A percentile compares a stretch with the other conserved stretches of the same genome.
Conservation (phyloP, 2,329 filamentous ascomycete species). For the Alternaria burnsii region DNA sequence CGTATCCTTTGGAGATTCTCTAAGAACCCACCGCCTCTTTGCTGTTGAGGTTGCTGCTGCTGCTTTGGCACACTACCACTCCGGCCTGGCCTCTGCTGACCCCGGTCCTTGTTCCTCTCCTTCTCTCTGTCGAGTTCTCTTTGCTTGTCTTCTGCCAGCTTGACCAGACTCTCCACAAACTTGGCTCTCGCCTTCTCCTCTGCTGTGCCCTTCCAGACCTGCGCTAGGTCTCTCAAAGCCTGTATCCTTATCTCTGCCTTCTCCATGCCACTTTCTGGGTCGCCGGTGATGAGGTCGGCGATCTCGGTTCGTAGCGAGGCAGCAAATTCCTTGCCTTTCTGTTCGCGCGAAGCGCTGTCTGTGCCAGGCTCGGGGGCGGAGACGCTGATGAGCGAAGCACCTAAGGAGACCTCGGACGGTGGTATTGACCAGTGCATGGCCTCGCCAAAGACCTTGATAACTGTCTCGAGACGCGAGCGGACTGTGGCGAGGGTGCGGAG, state of each 20-base stretch:
- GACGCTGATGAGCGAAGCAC: conserved; percentile 87
- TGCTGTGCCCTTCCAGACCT: conserved; percentile 94
- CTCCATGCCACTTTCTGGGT: conserved; percentile 68
- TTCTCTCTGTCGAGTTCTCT: conserved; percentile 55
- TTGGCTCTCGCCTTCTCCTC: conserved; percentile 86
- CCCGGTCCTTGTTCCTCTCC: conserved; percentile 28
- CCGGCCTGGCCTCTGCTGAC: conserved; percentile 30
- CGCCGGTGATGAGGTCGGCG: conserved; percentile 67
- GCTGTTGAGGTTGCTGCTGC: conserved; percentile 27
- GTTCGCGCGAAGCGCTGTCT: conserved; percentile 75
- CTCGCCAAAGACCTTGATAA: conserved; percentile 90
- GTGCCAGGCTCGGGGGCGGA: conserved; percentile 80
- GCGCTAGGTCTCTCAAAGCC: conserved; percentile 75
- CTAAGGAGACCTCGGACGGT: conserved; percentile 83
- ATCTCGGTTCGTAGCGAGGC: conserved; percentile 77
- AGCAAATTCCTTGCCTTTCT: conserved; percentile 85
- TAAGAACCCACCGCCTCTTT: conserved; percentile 46
- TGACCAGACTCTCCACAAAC: conserved; percentile 83
- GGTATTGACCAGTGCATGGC: conserved; percentile 96
- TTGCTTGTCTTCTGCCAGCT: conserved; percentile 79
- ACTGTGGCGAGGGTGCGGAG: conserved; percentile 85
- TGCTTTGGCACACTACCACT: conserved; percentile 36
- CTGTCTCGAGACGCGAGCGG: conserved; percentile 82
- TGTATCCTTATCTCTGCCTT: conserved; percentile 78
- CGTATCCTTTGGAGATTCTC: conserved; percentile 52